Evolutionary conservation across 2,329 filamentous ascomycete genomes (phyloP), one percentile per base, ranked within the genome.

Genomic region (Penicillium sp.): DNA sequence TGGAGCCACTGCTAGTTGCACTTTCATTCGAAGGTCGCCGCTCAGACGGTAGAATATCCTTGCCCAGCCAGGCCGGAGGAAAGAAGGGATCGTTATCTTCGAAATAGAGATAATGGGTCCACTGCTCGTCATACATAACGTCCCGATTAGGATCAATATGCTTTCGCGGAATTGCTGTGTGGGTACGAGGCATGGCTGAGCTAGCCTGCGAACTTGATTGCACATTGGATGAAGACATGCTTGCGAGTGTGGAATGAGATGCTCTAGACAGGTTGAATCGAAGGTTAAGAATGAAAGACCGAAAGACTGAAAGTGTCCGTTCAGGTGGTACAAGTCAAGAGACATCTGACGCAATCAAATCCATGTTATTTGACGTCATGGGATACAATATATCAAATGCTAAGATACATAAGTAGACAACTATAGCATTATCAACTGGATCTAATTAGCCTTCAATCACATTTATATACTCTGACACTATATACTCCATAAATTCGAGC

Each of bases 61-160:
- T 55, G 2, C 60, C 61, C 6, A 65, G 45, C 56, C 58, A 58
- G 29, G 36, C 53, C 3, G 64, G 63, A 22, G 64, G 62, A 35
- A 68, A 68, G 46, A 68, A 68, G 42, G 57, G 55, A 27, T 62
- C 61, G 38, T 68, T 66, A 37, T 68, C 65, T 47, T 68, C 63
- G 23, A 62, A 68, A 42, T 66, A 59, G 14, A 67, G 63, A 48
- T 61, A 57, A 53, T 68, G 63, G 23, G 60, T 58, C 14, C 64
- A 6, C 14, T 34, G 18, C 18, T 61, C 52, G 4, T 57, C 52
- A 18, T 60, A 46, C n/a, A 44, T 32, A 10, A 42, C 47, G 14
- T 39, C 38, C 22, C 34, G 45, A 1, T 22, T 48, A 13, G 40
- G 18, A 10, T 43, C 35, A 13, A 29, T 34, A 27, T 43, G 35